Conservation (phyloP, 345 rosid species). For the Angophora floribunda region DNA sequence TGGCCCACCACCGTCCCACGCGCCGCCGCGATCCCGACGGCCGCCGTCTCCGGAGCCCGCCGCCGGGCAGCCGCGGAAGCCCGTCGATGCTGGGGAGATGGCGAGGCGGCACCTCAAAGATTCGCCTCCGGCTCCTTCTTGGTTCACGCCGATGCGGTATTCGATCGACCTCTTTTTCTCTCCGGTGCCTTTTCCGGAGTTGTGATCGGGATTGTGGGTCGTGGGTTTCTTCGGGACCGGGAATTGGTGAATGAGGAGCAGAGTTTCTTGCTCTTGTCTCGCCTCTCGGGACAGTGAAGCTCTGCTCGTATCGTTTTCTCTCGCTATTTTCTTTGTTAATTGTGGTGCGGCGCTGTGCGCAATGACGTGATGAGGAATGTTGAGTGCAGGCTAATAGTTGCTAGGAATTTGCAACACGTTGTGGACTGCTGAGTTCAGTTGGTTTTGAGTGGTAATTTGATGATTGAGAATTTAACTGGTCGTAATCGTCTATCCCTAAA, state of each 20-base stretch:
- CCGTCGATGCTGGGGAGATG: slow-evolving; percentile 2
- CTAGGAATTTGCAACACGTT: not conserved
- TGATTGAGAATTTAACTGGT: not conserved
- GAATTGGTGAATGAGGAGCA: not conserved
- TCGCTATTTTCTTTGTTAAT: not conserved
- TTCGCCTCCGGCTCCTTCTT: slow-evolving; percentile 20
- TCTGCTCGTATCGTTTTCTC: not conserved
- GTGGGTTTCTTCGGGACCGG: not conserved
- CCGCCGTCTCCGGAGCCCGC: not conserved
- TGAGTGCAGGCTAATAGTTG: not conserved
- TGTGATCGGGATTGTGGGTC: not conserved
- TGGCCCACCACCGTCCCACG: not conserved
- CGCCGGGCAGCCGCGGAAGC: not conserved
- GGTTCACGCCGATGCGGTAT: slow-evolving; percentile 59
- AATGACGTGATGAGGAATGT: not conserved
- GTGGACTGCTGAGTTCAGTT: not conserved
- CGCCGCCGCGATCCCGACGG: not conserved
- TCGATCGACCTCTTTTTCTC: not conserved
- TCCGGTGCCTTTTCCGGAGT: not conserved
- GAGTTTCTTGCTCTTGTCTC: not conserved
- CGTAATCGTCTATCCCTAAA: not conserved
- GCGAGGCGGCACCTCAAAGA: not conserved
- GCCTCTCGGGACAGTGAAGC: not conserved
- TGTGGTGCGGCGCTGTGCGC: not conserved
- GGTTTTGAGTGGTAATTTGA: not conserved